Percentiles rank a stretch among this genome's conserved stretches.
phyloP scores from a whole-genome alignment of 768 basidiomycete genomes.

The Suillus plorans region DNA sequence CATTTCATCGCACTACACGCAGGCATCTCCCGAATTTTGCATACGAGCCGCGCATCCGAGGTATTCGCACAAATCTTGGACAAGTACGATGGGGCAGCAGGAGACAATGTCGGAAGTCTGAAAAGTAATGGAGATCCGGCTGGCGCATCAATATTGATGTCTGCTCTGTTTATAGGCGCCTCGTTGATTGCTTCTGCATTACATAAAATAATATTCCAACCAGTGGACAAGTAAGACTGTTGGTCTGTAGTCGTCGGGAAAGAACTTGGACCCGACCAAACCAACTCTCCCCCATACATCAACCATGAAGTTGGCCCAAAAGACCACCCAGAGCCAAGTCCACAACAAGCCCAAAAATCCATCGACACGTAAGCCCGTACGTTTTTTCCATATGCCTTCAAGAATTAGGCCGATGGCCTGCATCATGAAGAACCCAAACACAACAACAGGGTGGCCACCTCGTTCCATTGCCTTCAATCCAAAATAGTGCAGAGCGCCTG shows the following conservation, averaged over 20 bases:
- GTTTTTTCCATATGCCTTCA: conserved; percentile 46
- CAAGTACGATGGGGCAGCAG: not conserved
- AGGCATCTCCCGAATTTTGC: not conserved
- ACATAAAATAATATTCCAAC: not conserved
- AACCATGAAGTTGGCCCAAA: conserved; percentile 47
- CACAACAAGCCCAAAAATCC: conserved; percentile 54
- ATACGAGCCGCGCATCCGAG: not conserved
- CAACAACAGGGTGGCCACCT: conserved; percentile 43
- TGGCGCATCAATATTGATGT: not conserved
- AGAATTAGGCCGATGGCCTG: conserved; percentile 52
- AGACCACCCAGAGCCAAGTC: conserved; percentile 46
- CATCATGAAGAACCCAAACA: conserved; percentile 56
- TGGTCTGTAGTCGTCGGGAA: conserved; percentile 6
- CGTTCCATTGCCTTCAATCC: conserved; percentile 59
- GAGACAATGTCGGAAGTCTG: not conserved
- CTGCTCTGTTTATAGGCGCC: not conserved
- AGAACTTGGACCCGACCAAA: conserved; percentile 1
- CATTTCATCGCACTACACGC: not conserved
- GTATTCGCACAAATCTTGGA: not conserved
- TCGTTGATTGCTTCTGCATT: not conserved
- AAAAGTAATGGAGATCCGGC: not conserved
- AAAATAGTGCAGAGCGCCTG: conserved; percentile 58
- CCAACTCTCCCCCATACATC: conserved; percentile 37
- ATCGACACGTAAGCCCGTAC: conserved; percentile 45
- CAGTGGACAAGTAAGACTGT: conserved; percentile 13